Conservation (phyloP, 176 grass and related monocot genomes). For the Saccharum officinarum region DNA sequence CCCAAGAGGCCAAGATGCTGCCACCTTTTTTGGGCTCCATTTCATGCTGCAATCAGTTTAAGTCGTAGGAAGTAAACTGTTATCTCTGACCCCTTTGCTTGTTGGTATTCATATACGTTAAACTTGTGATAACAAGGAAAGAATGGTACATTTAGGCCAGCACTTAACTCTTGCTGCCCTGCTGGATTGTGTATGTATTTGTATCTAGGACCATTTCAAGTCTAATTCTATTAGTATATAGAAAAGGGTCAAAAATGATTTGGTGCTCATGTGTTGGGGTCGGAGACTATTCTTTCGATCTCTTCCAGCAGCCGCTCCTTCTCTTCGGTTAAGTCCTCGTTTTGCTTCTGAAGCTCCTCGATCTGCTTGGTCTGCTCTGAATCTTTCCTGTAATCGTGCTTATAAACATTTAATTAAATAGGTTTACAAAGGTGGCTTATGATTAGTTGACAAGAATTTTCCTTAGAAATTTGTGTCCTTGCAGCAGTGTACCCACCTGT, state of each 20-base stretch:
- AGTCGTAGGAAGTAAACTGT: not conserved
- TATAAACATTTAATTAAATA: not conserved
- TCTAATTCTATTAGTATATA: conserved; percentile 21
- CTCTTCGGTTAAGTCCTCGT: conserved; percentile 56
- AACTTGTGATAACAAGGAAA: conserved; percentile 28
- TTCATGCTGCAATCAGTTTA: not conserved
- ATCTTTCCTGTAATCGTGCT: conserved; percentile 55
- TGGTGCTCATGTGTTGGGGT: conserved; percentile 33
- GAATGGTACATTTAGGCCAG: conserved; percentile 40
- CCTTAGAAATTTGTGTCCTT: not conserved
- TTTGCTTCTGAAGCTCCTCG: conserved; percentile 77
- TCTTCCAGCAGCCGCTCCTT: conserved; percentile 61
- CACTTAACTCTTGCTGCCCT: conserved; percentile 6
- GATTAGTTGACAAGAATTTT: not conserved
- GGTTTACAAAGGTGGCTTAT: not conserved
- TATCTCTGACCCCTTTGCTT: not conserved
- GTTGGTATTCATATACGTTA: conserved; percentile 4
- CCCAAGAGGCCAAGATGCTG: not conserved
- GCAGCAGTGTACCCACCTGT: conserved; percentile 35
- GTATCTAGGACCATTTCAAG: conserved; percentile 34
- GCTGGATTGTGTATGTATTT: conserved; percentile 13
- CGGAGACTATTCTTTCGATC: conserved; percentile 51
- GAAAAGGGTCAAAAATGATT: not conserved
- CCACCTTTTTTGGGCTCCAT: not conserved
- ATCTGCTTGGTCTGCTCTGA: conserved; percentile 82